Percentiles rank a stretch among this genome's conserved stretches.
phyloP scores from a whole-genome alignment of 164 flowering plant species.

The Nymphaea colorata region DNA sequence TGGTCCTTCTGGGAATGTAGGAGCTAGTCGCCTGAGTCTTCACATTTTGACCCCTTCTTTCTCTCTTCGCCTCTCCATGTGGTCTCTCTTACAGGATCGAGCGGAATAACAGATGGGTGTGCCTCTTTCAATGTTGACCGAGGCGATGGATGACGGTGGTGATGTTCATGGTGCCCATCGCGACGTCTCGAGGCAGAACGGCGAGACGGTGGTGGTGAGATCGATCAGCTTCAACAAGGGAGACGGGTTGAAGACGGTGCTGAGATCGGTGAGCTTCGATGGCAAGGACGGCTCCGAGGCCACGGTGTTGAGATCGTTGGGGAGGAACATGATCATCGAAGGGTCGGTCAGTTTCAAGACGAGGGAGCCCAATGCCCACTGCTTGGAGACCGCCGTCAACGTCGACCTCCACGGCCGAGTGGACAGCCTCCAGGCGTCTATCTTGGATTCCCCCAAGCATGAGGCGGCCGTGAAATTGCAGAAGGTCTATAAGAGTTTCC shows the following conservation, averaged over 20 bases:
- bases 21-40: too few relatives aligned
- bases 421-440: slow-evolving; percentile 8
- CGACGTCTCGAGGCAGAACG: slow-evolving; percentile 27
- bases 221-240: slow-evolving; percentile 38
- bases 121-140: neutral
- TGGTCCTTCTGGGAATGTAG: neutral
- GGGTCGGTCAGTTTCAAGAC: slow-evolving; percentile 45
- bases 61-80: neutral
- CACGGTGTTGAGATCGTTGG: slow-evolving; percentile 26
- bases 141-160: slow-evolving; percentile 20
- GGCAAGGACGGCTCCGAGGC: slow-evolving; percentile 26
- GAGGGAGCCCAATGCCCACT: slow-evolving; percentile 10
- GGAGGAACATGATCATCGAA: slow-evolving; percentile 19
- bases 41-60: too few relatives aligned
- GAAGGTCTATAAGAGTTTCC: slow-evolving; percentile 90
- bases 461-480: slow-evolving; percentile 85
- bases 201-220: slow-evolving; percentile 41
- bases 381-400: slow-evolving; percentile 29
- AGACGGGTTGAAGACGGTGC: slow-evolving; percentile 25
- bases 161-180: slow-evolving; percentile 28
- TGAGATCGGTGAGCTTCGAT: slow-evolving; percentile 47
- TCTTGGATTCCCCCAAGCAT: slow-evolving; percentile 26
- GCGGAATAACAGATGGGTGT: neutral
- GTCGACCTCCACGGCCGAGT: slow-evolving; percentile 16
- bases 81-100: neutral